Percentiles rank a stretch among this genome's conserved stretches.
Conservation (phyloP, 2,329 filamentous ascomycete genomes). For the Pseudogymnoascus sp. region DNA sequence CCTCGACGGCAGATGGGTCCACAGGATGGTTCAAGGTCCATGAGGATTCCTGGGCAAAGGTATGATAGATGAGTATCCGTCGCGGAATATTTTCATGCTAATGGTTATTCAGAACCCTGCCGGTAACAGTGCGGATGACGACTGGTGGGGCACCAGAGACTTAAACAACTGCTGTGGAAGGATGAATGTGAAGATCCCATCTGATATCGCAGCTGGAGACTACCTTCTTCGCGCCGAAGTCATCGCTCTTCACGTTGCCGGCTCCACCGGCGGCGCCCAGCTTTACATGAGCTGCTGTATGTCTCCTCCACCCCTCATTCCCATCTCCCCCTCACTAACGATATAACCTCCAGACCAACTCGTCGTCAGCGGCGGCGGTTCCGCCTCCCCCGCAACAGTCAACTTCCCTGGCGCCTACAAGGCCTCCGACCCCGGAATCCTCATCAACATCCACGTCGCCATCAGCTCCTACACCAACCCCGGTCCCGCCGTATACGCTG, state of each 20-base stretch:
- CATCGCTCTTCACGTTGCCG: slow-evolving; percentile 27
- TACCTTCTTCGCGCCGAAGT: slow-evolving; percentile 19
- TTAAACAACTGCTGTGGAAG: slow-evolving; percentile 30
- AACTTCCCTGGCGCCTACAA: slow-evolving; percentile 19
- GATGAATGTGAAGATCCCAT: slow-evolving; percentile 17
- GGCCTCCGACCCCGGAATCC: slow-evolving; percentile 13
- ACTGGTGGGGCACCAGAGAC: not conserved
- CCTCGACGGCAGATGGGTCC: slow-evolving; percentile 35
- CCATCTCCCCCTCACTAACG: slow-evolving; percentile 35
- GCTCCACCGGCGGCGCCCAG: slow-evolving; percentile 30
- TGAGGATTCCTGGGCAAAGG: slow-evolving; percentile 33
- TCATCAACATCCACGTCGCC: slow-evolving; percentile 22
- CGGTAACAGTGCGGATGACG: not conserved
- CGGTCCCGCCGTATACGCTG: slow-evolving; percentile 27
- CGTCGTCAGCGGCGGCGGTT: slow-evolving; percentile 35
- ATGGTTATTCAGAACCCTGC: not conserved
- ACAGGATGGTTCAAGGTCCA: slow-evolving; percentile 46
- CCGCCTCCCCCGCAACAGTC: slow-evolving; percentile 33
- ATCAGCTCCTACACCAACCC: slow-evolving; percentile 30
- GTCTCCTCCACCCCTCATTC: slow-evolving; percentile 28
- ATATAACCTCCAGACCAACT: slow-evolving; percentile 31
- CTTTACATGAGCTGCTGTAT: slow-evolving; percentile 38
- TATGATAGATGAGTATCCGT: not conserved
- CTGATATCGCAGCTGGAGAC: slow-evolving; percentile 4
- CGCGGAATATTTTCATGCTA: not conserved